phyloP scores from a whole-genome alignment of 768 basidiomycete species.

The Amanita polypyramis region DNA sequence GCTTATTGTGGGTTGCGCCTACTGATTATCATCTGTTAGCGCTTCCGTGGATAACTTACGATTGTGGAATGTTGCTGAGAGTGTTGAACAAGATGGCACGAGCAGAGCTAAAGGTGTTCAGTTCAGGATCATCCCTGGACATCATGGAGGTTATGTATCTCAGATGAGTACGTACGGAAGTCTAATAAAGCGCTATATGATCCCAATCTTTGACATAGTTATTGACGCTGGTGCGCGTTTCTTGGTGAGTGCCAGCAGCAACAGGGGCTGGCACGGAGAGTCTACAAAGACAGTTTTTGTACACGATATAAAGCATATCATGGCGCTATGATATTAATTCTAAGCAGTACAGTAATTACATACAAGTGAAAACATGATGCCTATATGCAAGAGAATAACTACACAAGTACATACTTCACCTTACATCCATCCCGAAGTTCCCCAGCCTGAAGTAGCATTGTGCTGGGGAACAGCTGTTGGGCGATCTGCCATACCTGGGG shows the following conservation, averaged over 20 bases:
- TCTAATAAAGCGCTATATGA: constrained; percentile 4
- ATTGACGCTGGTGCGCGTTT: constrained; percentile 79
- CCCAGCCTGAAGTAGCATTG: constrained; percentile 16
- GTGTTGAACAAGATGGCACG: constrained; percentile 52
- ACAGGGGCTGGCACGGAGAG: constrained; percentile 90
- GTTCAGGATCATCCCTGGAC: constrained; percentile 93
- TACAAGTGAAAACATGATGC: neutral
- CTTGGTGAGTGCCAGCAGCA: constrained; percentile 86
- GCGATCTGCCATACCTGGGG: constrained; percentile 55
- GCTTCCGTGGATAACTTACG: constrained; percentile 91
- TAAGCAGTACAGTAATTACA: constrained; percentile 8
- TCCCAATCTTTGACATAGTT: constrained; percentile 36
- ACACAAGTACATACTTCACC: neutral
- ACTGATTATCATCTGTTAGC: constrained; percentile 26
- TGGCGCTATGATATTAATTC: constrained; percentile 11
- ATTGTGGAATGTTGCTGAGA: constrained; percentile 84
- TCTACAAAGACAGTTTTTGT: constrained; percentile 85
- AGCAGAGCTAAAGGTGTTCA: constrained; percentile 61
- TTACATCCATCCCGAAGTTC: constrained; percentile 8
- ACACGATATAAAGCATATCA: constrained; percentile 65
- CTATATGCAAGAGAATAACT: neutral
- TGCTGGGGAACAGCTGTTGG: constrained; percentile 51
- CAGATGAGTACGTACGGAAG: constrained; percentile 57
- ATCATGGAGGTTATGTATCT: constrained; percentile 90
- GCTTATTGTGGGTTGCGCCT: constrained; percentile 2